phyloP scores from a whole-genome alignment of 768 basidiomycete genomes.

The Boletus insuetus region DNA sequence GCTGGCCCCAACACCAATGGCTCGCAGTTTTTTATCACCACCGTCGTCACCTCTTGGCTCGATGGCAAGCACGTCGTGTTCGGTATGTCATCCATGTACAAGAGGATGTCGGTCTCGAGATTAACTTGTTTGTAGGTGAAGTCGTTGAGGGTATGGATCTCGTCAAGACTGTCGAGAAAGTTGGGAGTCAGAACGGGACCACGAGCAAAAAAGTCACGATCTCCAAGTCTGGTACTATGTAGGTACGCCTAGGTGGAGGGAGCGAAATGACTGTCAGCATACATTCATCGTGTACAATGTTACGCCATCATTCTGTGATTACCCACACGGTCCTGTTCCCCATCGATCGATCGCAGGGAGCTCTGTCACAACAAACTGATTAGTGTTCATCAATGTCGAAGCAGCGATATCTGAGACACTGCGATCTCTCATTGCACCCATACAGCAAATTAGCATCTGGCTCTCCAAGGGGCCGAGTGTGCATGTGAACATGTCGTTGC shows the following conservation, averaged over 20 bases:
- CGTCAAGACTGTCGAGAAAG: background rate
- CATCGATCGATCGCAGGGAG: too few relatives aligned
- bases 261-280: background rate
- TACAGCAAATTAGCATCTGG: too few relatives aligned
- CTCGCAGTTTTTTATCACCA: constrained; percentile 91
- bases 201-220: background rate
- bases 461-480: too few relatives aligned
- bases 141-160: background rate
- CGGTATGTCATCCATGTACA: background rate
- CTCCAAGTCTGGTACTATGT: background rate
- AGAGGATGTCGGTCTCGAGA: background rate
- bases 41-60: constrained; percentile 49
- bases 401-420: too few relatives aligned
- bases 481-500: too few relatives aligned
- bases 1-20: constrained; percentile 82
- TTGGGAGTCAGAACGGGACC: background rate
- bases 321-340: too few relatives aligned
- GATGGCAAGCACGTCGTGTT: constrained; percentile 16
- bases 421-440: too few relatives aligned
- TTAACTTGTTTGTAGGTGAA: background rate
- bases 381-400: too few relatives aligned
- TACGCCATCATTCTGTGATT: too few relatives aligned
- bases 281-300: too few relatives aligned
- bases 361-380: too few relatives aligned
- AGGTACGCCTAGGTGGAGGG: background rate